These are phyloP conservation scores for Balakata baccata DNA, from an alignment of 345 rosid genomes.

Conservation along the genomic window DNA sequence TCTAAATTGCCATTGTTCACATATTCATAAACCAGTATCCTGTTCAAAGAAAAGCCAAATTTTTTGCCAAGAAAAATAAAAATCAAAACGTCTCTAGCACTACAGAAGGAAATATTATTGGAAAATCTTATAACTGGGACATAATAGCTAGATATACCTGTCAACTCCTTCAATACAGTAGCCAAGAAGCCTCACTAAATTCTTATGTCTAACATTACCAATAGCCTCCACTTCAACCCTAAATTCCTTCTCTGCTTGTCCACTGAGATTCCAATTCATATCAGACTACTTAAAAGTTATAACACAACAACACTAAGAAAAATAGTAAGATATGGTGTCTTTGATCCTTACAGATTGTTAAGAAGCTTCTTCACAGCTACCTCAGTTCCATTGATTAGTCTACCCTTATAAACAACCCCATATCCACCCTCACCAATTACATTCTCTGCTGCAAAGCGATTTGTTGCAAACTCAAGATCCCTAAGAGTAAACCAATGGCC, in stretches of 20 bases:
- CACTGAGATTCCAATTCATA: slow-evolving; percentile 51
- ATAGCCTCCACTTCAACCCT: slow-evolving; percentile 97
- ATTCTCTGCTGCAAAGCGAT: slow-evolving; percentile 68
- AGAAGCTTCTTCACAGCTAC: slow-evolving; percentile 98
- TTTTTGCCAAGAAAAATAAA: not conserved
- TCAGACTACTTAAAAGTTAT: slow-evolving; percentile 11
- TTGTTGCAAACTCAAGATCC: slow-evolving; percentile 86
- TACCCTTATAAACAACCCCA: slow-evolving; percentile 89
- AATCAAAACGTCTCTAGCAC: not conserved
- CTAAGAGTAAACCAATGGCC: slow-evolving; percentile 99
- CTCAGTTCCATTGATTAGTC: slow-evolving; percentile 79
- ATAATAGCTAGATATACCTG: slow-evolving; percentile 45
- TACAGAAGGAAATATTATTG: not conserved
- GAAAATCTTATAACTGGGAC: not conserved
- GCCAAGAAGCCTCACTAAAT: slow-evolving; percentile 90
- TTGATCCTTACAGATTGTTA: slow-evolving; percentile 70
- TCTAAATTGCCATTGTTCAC: slow-evolving; percentile 31
- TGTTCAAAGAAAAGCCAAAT: not conserved
- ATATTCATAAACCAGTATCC: slow-evolving; percentile 31
- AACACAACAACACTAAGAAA: slow-evolving; percentile 1
- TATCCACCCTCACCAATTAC: slow-evolving; percentile 98
- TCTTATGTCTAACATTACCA: slow-evolving; percentile 94
- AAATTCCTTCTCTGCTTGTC: slow-evolving; percentile 97
- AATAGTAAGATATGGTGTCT: slow-evolving; percentile 1
- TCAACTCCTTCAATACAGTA: slow-evolving; percentile 91